These are phyloP conservation scores for Microcyclospora tardicrescens DNA, from an alignment of 2,329 filamentous ascomycete genomes.

Conservation along the genomic window DNA sequence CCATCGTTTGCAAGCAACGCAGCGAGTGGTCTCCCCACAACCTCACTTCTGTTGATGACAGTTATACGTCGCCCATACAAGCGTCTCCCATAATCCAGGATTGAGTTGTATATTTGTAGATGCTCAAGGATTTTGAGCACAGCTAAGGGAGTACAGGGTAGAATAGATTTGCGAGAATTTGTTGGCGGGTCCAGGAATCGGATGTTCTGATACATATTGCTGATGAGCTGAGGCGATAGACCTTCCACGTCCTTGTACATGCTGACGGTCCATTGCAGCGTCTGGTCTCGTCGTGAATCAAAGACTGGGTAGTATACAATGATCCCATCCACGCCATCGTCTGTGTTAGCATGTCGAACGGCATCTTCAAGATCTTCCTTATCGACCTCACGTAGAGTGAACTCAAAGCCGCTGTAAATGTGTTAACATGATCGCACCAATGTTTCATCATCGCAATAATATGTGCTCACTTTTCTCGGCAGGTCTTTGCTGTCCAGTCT, in stretches of 20 bases:
- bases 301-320: constrained; percentile 99
- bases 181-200: constrained; percentile 74
- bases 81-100: constrained; percentile 83
- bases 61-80: constrained; percentile 90
- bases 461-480: constrained; percentile 71
- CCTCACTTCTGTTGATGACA: constrained; percentile 91
- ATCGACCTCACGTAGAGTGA: constrained; percentile 69
- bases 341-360: constrained; percentile 71
- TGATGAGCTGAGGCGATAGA: constrained; percentile 82
- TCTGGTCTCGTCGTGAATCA: constrained; percentile 77
- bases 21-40: constrained; percentile 84
- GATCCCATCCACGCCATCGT: constrained; percentile 67
- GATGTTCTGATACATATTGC: constrained; percentile 99
- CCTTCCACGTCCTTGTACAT: constrained; percentile 92
- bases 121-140: constrained; percentile 96
- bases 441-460: background rate
- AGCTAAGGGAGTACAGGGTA: constrained; percentile 90
- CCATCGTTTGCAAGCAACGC: constrained; percentile 93
- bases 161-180: constrained; percentile 73
- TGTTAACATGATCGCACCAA: background rate
- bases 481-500: constrained; percentile 95
- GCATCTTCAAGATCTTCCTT: constrained; percentile 85
- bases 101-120: constrained; percentile 90
- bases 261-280: constrained; percentile 87
- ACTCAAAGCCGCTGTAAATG: constrained; percentile 56